Evolutionary conservation across 2,329 filamentous ascomycete genomes (phyloP), one percentile per base, ranked within the genome.

Genomic region (Cordyceps cateniannulata): DNA sequence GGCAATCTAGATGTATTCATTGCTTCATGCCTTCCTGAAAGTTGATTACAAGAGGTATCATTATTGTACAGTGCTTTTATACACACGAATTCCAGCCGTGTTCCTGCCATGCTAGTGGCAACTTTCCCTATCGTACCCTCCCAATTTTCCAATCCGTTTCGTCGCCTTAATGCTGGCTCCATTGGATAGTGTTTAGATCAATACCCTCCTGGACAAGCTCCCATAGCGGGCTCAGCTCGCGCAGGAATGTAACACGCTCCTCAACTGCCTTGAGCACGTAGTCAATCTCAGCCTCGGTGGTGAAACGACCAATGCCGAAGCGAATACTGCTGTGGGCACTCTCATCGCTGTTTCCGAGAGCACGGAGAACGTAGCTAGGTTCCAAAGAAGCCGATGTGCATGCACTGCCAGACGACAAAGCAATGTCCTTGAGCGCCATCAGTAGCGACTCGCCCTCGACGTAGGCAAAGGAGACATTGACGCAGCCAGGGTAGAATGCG

Each of bases 341-440:
- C 78, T 99, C 95, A 69, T 99, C 95, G 66, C 92, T 97, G 81
- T 90, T 98, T 62, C 95, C 95, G 20, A 99, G 82, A 5, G 95
- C 95, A 61, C 95, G 87, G 32, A 99, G 83, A 51, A 99, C 95
- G 73, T 99, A 99, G 73, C 91, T 96, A 18, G 95, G 95, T 75
- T 99, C 95, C 38, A 99, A 80, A 1, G 95, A 99, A 0, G 95
- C 95, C 5, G 93, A 98, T 2, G 95, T 99, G 77, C 95, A 99
- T 6, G 95, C 95, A 70, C 92, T 97, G 61, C 95, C 95, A 0
- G 95, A 99, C 7, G 93, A 98, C 40, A 99, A 80, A 0, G 95
- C 95, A 75, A 99, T 97, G 68, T 99, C 95, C 77, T 99, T 99
- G 50, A 99, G 79, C 0, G 95, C 95, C 95, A 99, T 99, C 65